Evolutionary conservation across 2,329 filamentous ascomycete species (phyloP).

Genomic region (Gaeumannomyces tritici): DNA sequence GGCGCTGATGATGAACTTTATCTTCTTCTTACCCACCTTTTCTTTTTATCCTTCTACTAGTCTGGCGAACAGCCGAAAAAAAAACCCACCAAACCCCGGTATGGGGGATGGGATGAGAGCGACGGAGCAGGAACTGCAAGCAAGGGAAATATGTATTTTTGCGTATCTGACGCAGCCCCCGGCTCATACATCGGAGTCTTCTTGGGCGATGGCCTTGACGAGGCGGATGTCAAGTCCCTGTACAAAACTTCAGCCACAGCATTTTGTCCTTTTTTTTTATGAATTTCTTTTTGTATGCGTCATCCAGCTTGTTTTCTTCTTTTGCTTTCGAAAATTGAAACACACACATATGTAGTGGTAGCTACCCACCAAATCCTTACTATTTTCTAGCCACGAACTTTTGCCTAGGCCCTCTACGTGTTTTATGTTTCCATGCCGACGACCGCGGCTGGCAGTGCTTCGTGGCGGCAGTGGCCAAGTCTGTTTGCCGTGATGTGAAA

Average conservation of each 20-base stretch:
- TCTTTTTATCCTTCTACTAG: not conserved
- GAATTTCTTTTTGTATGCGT: not conserved
- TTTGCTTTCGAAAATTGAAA: not conserved
- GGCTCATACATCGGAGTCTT: not conserved
- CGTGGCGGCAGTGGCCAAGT: constrained; percentile 14
- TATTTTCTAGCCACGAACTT: too few species aligned
- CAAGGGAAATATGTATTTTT: not conserved
- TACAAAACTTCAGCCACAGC: not conserved
- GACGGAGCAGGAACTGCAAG: not conserved
- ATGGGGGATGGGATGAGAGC: not conserved
- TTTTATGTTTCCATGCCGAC: too few species aligned
- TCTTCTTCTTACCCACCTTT: not conserved
- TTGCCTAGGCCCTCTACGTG: too few species aligned
- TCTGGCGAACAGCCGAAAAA: too few species aligned
- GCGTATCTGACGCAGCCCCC: not conserved
- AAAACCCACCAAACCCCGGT: not conserved
- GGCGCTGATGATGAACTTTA: not conserved
- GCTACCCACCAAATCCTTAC: not conserved
- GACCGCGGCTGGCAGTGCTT: constrained; percentile 22
- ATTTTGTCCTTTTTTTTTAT: not conserved
- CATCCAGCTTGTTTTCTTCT: not conserved
- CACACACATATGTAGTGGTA: not conserved
- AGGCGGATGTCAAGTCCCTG: not conserved
- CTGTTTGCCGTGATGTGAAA: too few species aligned
- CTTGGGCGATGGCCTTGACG: not conserved